Conservation (phyloP, 1,139 yeast genomes). For the Suhomyces taliae region DNA sequence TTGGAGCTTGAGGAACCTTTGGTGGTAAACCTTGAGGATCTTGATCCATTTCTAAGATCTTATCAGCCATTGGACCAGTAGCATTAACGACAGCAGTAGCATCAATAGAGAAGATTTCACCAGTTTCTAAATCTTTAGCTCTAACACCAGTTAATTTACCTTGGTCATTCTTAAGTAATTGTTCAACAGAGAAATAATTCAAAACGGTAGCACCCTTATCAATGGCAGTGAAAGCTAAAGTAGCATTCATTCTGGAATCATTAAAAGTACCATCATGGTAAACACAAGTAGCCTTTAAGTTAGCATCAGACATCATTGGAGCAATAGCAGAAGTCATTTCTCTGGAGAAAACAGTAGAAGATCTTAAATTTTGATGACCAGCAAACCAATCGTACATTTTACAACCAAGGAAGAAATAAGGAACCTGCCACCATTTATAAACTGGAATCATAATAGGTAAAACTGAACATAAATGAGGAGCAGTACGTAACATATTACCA, state of each 20-base stretch:
- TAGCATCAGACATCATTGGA: conserved; percentile 81
- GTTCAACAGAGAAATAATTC: conserved; percentile 82
- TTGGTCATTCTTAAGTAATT: conserved; percentile 61
- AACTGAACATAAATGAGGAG: conserved; percentile 86
- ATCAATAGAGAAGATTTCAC: conserved; percentile 54
- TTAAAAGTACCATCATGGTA: conserved; percentile 96
- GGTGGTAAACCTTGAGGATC: conserved; percentile 67
- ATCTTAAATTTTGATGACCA: conserved; percentile 80
- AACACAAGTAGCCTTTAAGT: conserved; percentile 86
- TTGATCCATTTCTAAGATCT: conserved; percentile 82
- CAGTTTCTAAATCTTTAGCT: conserved; percentile 75
- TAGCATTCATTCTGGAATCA: conserved; percentile 86
- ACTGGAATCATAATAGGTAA: conserved; percentile 95
- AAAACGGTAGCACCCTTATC: conserved; percentile 87
- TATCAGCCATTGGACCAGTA: conserved; percentile 92
- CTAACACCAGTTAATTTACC: conserved; percentile 71
- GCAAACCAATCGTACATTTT: conserved; percentile 93
- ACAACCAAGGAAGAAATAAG: conserved; percentile 90
- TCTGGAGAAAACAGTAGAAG: conserved; percentile 72
- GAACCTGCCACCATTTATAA: conserved; percentile 94
- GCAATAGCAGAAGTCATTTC: conserved; percentile 71
- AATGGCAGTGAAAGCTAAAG: conserved; percentile 83
- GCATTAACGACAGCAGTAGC: conserved; percentile 87
- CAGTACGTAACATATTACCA: conserved; percentile 84
- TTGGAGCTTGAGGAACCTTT: conserved; percentile 46